Evolutionary conservation across 2,329 filamentous ascomycete genomes (phyloP), one percentile per base, ranked within the genome.

Genomic region (Mycosphaerelloides madeirae): DNA sequence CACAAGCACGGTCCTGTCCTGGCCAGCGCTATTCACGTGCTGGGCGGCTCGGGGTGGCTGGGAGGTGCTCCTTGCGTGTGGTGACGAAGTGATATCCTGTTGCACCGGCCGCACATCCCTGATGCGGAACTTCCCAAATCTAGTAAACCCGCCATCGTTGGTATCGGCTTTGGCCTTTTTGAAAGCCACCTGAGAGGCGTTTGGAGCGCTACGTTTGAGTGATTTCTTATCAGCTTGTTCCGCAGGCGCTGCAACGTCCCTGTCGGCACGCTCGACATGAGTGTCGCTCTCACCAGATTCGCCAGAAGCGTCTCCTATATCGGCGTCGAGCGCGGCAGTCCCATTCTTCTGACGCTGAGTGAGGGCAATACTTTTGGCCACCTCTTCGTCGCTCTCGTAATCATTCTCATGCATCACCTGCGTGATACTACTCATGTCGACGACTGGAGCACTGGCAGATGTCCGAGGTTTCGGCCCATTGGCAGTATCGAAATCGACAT

Each of bases 361-460:
- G 14, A 63, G 42, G 3, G 59, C 55, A 44, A 55, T 61, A 46
- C 63, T 61, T 29, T 60, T 60, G 35, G 56, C 59, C 22, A 61
- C 53, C 28, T 71, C 66, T 44, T 74, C 71, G 45, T 72, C 69
- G 12, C 66, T 72, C 29, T 61, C 59, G 47, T 69, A 69, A n/a
- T 63, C 45, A 11, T 60, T 57, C 7, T 67, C 64, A 25, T 70
- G 67, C 1, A 72, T 69, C 33, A 73, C 63, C n/a, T 71, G 65
- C 18, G 73, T 63, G 19, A 83, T 78, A 16, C 73, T 75, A 22
- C 70, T 69, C 55, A 87, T 83, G 54, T 90, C 83, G 4, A 88
- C 80, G 16, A 82, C 71, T 33, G 83, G 56, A 15, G 65, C 58
- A 6, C 59, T 51, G 3, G 57, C 55, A n/a, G 39, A 34, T 5